Percentiles rank a stretch among this genome's conserved stretches.
phyloP scores from a whole-genome alignment of 768 basidiomycete genomes.

The Hortiboletus flavorubellus region DNA sequence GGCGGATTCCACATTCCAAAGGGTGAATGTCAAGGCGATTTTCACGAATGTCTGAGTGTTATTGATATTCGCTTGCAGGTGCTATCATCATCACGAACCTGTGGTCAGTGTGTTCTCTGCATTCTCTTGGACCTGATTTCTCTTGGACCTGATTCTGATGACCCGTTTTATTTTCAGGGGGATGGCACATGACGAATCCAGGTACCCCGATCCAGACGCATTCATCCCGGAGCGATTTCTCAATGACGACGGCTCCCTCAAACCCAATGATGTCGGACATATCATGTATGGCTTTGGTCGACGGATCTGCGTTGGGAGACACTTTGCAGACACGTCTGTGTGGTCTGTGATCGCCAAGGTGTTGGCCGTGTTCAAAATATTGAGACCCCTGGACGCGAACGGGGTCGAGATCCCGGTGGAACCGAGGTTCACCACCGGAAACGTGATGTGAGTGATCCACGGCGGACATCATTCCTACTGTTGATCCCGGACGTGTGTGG shows the following conservation, averaged over 20 bases:
- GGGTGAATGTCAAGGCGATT: neutral
- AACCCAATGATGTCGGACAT: neutral
- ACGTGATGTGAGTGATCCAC: constrained; percentile 1
- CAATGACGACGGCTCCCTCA: constrained; percentile 20
- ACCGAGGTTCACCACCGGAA: constrained; percentile 5
- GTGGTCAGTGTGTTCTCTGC: neutral
- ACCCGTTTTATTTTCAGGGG: neutral
- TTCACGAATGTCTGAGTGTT: neutral
- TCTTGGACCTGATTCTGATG: too few species aligned
- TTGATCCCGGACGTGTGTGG: too few species aligned
- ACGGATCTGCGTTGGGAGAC: constrained; percentile 21
- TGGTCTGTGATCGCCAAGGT: constrained; percentile 13
- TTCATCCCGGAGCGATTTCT: constrained; percentile 41
- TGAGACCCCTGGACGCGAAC: neutral
- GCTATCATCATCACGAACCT: neutral
- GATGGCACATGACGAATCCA: constrained; percentile 16
- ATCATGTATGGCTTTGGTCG: constrained; percentile 23
- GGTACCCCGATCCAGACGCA: constrained; percentile 33
- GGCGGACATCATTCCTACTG: neutral
- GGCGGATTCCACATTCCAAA: constrained; percentile 48
- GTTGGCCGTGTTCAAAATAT: neutral
- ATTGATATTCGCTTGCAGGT: neutral
- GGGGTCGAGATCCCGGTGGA: constrained; percentile 12
- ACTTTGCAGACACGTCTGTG: constrained; percentile 15
- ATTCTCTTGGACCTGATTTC: too few species aligned